Conservation (phyloP, 495 filamentous ascomycete genomes). For the Penicillium tannophilum region DNA sequence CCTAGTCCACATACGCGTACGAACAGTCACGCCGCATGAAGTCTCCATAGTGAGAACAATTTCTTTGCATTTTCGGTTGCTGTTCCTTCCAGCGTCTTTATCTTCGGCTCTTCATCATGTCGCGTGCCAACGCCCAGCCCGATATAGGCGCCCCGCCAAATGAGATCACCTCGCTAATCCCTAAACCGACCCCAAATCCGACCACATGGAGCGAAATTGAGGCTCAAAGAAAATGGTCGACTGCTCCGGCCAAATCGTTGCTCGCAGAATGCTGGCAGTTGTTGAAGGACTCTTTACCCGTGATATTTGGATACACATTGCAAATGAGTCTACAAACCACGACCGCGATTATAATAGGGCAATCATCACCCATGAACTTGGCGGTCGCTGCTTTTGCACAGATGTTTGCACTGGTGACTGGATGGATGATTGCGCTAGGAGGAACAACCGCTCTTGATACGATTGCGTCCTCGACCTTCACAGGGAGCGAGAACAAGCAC, state of each 20-base stretch:
- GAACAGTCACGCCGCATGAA: background rate
- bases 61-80: no score
- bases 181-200: background rate
- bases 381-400: constrained; percentile 86
- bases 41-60: background rate
- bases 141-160: background rate
- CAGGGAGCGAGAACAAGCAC: constrained; percentile 77
- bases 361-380: constrained; percentile 77
- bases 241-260: constrained; percentile 22
- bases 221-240: background rate
- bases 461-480: constrained; percentile 82
- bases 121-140: background rate
- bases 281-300: constrained; percentile 69
- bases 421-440: constrained; percentile 85
- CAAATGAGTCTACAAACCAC: constrained; percentile 88
- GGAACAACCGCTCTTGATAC: constrained; percentile 92
- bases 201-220: background rate
- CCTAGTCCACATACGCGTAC: no score
- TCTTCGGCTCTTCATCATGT: background rate
- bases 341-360: constrained; percentile 82
- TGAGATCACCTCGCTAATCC: background rate
- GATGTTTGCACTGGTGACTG: constrained; percentile 93
- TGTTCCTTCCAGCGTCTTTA: background rate
- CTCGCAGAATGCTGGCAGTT: constrained; percentile 70
- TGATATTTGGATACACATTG: constrained; percentile 85